These are phyloP conservation scores for Metschnikowia vanudenii DNA, from an alignment of 805 yeast genomes.

Conservation along the genomic window DNA sequence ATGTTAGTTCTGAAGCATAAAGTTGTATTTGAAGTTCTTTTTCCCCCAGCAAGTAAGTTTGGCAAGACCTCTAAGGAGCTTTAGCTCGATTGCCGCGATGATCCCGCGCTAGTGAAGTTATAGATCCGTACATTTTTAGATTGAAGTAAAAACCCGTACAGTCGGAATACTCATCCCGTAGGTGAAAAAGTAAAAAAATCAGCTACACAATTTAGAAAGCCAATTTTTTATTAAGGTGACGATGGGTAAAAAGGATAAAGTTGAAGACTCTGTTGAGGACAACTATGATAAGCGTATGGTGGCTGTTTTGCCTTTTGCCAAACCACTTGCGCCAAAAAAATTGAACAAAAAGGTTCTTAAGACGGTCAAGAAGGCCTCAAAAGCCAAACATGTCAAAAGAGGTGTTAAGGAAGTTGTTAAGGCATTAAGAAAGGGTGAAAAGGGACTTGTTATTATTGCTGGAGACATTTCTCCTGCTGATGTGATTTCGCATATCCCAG, in stretches of 20 bases:
- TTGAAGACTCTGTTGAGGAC: slow-evolving; percentile 50
- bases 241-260: slow-evolving; percentile 47
- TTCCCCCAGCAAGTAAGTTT: too few relatives aligned
- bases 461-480: slow-evolving; percentile 98
- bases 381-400: slow-evolving; percentile 96
- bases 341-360: slow-evolving; percentile 92
- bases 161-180: slow-evolving; percentile 7
- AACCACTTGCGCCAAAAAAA: slow-evolving; percentile 94
- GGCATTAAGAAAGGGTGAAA: slow-evolving; percentile 96
- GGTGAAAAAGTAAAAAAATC: slow-evolving; percentile 4
- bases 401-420: slow-evolving; percentile 99
- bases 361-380: slow-evolving; percentile 96
- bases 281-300: slow-evolving; percentile 91
- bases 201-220: neutral
- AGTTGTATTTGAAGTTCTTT: too few relatives aligned
- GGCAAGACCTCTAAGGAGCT: too few relatives aligned
- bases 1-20: too few relatives aligned
- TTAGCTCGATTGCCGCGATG: too few relatives aligned
- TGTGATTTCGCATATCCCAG: slow-evolving; percentile 96
- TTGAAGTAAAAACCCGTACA: slow-evolving; percentile 9
- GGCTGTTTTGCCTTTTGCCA: slow-evolving; percentile 87
- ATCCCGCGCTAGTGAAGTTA: too few relatives aligned
- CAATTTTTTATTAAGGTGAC: slow-evolving; percentile 4
- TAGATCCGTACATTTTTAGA: neutral
- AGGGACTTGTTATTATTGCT: slow-evolving; percentile 93